phyloP scores from a whole-genome alignment of 148 eudicot genomes.

The Rhododendron kiyosumense region DNA sequence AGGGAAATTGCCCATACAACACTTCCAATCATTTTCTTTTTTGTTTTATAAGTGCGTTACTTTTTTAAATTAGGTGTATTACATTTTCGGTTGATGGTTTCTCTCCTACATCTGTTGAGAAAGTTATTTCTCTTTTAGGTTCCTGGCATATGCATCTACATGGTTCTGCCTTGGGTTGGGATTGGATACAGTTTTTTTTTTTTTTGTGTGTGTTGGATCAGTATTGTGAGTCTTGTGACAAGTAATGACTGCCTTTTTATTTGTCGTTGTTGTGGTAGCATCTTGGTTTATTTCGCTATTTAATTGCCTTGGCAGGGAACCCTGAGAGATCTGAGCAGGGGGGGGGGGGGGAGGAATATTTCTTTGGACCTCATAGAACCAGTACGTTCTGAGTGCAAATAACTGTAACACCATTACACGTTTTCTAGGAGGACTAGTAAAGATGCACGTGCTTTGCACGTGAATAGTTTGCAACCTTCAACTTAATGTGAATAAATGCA shows the following conservation, averaged over 20 bases:
- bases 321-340: constrained; percentile 35
- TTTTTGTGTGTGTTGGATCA: neutral
- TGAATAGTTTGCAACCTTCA: no score
- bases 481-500: no score
- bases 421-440: neutral
- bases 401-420: neutral
- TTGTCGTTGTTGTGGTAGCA: neutral
- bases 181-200: neutral
- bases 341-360: constrained; percentile 26
- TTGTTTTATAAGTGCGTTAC: neutral
- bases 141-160: neutral
- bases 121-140: neutral
- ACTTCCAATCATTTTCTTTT: neutral
- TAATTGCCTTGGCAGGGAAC: constrained; percentile 31
- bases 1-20: neutral
- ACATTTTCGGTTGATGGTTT: neutral
- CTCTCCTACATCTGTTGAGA: neutral
- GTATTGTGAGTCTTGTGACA: neutral
- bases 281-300: constrained; percentile 1
- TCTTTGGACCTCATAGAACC: constrained; percentile 26
- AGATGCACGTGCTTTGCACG: no score
- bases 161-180: neutral
- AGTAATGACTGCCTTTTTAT: neutral
- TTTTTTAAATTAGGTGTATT: neutral
- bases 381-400: constrained; percentile 18